Percentiles rank a stretch among this genome's conserved stretches.
Conservation (phyloP, 352 stramenopile genomes). For the Elongisporangium prolatum region DNA sequence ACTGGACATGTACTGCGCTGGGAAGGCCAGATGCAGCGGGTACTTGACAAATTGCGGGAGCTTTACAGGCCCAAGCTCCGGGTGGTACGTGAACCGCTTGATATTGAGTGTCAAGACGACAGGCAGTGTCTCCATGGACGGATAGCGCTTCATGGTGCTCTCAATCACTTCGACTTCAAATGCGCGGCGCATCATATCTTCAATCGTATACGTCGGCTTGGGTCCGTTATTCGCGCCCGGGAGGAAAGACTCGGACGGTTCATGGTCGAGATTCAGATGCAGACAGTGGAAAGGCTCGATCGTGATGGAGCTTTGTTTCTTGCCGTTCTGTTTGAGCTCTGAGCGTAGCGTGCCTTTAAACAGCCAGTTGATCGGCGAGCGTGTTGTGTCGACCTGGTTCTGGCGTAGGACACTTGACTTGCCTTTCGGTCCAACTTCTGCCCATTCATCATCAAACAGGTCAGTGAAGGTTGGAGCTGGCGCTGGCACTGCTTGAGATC, state of each 20-base stretch:
- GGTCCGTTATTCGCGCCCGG: slow-evolving; percentile 31
- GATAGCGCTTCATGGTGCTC: slow-evolving; percentile 65
- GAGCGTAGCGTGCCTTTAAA: slow-evolving; percentile 81
- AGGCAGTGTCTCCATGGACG: slow-evolving; percentile 66
- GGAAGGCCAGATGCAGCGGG: slow-evolving; percentile 64
- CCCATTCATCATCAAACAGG: slow-evolving; percentile 63
- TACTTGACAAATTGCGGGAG: slow-evolving; percentile 85
- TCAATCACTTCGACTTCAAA: slow-evolving; percentile 78
- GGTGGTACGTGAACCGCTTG: slow-evolving; percentile 85
- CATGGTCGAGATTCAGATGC: slow-evolving; percentile 72
- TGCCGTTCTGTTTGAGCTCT: slow-evolving; percentile 66
- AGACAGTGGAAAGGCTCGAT: slow-evolving; percentile 87
- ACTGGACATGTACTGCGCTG: slow-evolving; percentile 54
- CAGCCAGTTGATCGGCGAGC: slow-evolving; percentile 81
- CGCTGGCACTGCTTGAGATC: neutral
- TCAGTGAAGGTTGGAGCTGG: slow-evolving; percentile 8
- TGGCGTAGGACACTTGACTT: slow-evolving; percentile 75
- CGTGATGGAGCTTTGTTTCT: slow-evolving; percentile 76
- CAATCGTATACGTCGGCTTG: slow-evolving; percentile 46
- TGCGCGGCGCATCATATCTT: slow-evolving; percentile 72
- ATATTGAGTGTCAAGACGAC: slow-evolving; percentile 79
- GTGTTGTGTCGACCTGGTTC: slow-evolving; percentile 54
- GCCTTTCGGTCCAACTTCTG: slow-evolving; percentile 71
- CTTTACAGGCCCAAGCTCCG: slow-evolving; percentile 71
- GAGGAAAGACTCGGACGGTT: slow-evolving; percentile 25